Percentiles rank a stretch among this genome's conserved stretches.
These are phyloP conservation scores for Hemisphaericaspora nanyangensis DNA, from an alignment of 805 yeast genomes.

Conservation along the genomic window DNA sequence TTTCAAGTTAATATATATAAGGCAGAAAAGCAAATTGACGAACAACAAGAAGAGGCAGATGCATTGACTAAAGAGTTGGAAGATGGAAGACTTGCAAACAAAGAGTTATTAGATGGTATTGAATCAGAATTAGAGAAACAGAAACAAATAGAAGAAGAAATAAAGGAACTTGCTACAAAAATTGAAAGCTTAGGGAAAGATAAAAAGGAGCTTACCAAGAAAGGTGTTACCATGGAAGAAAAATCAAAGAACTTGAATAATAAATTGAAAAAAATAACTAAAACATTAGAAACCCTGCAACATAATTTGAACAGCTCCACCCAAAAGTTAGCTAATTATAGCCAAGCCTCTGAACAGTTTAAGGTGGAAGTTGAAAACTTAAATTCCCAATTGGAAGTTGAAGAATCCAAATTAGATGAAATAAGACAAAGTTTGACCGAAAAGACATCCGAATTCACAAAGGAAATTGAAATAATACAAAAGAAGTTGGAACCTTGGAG, in stretches of 20 bases:
- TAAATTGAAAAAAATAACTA: constrained; percentile 57
- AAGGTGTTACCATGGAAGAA: constrained; percentile 70
- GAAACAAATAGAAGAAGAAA: constrained; percentile 8
- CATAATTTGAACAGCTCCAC: constrained; percentile 43
- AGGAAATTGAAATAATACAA: constrained; percentile 61
- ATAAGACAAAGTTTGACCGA: constrained; percentile 65
- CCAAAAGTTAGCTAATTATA: constrained; percentile 43
- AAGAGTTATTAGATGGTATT: constrained; percentile 20
- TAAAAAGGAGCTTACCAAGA: constrained; percentile 37
- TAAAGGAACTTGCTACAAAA: constrained; percentile 14
- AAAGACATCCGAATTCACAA: constrained; percentile 67
- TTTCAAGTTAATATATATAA: constrained; percentile 49
- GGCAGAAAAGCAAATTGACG: constrained; percentile 36
- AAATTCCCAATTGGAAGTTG: constrained; percentile 43
- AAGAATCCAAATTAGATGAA: constrained; percentile 54
- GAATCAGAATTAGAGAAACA: constrained; percentile 31
- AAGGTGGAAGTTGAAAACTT: constrained; percentile 44
- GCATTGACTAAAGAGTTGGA: constrained; percentile 36
- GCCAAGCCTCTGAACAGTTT: constrained; percentile 41
- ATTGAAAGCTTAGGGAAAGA: constrained; percentile 20
- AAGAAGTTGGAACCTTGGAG: constrained; percentile 80
- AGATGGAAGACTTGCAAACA: constrained; percentile 22
- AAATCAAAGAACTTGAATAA: constrained; percentile 60
- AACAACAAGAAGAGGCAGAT: constrained; percentile 36
- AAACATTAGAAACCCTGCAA: constrained; percentile 47